phyloP scores from a whole-genome alignment of 306 rosid genomes.

The Astragalus membranaceus region DNA sequence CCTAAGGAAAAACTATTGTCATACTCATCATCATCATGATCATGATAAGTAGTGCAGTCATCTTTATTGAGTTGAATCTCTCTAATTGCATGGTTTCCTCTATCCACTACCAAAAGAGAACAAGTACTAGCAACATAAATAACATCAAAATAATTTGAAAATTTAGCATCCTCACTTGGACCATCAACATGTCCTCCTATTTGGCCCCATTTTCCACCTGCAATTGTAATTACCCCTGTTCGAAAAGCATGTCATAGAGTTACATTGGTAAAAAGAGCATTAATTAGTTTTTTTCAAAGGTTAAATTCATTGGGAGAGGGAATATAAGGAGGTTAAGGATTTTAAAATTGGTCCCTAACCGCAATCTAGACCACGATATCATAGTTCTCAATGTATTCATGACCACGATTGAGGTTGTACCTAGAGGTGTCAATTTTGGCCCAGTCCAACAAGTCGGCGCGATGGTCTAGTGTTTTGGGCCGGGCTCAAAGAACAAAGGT shows the following conservation, averaged over 20 bases:
- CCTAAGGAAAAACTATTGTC: conserved; percentile 68
- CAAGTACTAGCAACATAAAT: conserved; percentile 71
- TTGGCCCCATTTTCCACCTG: conserved; percentile 89
- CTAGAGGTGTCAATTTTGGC: no score
- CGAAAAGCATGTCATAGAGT: conserved; percentile 9
- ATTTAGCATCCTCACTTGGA: conserved; percentile 95
- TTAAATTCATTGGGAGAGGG: neutral
- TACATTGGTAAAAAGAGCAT: neutral
- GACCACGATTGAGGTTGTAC: no score
- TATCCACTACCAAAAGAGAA: conserved; percentile 84
- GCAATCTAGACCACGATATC: no score
- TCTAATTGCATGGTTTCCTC: conserved; percentile 93
- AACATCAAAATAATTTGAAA: conserved; percentile 83
- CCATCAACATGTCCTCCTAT: conserved; percentile 92
- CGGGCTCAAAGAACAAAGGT: no score
- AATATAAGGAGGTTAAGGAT: no score
- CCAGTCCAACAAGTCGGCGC: no score
- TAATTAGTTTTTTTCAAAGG: neutral
- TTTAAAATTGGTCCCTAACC: no score
- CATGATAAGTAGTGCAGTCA: conserved; percentile 47
- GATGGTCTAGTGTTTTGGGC: no score
- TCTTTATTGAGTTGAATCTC: conserved; percentile 84
- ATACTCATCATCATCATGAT: conserved; percentile 32
- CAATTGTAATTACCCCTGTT: conserved; percentile 91
- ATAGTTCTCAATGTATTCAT: no score